Evolutionary conservation across 768 basidiomycete genomes (phyloP).

Genomic region (Daedaleopsis sinensis): DNA sequence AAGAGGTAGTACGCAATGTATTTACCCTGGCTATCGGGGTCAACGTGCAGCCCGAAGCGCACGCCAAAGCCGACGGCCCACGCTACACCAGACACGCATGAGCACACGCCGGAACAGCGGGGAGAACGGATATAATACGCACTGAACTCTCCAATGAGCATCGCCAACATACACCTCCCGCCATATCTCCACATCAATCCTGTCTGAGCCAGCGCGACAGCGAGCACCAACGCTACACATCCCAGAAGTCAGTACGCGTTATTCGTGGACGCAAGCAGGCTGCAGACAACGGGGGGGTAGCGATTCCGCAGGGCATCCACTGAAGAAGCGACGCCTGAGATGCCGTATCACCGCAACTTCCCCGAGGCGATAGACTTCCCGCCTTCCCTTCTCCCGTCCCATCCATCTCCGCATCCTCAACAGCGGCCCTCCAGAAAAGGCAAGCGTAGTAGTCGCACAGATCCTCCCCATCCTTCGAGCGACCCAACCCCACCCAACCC

Average conservation of each 20-base stretch:
- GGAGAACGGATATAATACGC: constrained; percentile 22
- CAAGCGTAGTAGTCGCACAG: constrained; percentile 5
- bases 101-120: background rate
- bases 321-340: background rate
- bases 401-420: too few species aligned
- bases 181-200: constrained; percentile 46
- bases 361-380: background rate
- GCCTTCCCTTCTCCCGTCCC: background rate
- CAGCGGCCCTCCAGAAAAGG: background rate
- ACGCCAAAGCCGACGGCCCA: constrained; percentile 58
- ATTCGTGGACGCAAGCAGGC: background rate
- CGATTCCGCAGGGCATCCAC: background rate
- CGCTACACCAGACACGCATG: constrained; percentile 36
- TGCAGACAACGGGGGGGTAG: too few species aligned
- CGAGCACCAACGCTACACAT: constrained; percentile 25
- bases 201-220: constrained; percentile 46
- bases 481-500: too few species aligned
- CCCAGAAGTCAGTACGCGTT: constrained; percentile 1
- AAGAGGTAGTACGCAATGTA: constrained; percentile 63
- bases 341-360: background rate
- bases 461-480: background rate
- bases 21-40: constrained; percentile 54
- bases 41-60: constrained; percentile 55
- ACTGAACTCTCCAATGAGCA: constrained; percentile 66
- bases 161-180: constrained; percentile 60